phyloP scores from a whole-genome alignment of 2,329 filamentous ascomycete genomes.

The Fusarium chaquense region DNA sequence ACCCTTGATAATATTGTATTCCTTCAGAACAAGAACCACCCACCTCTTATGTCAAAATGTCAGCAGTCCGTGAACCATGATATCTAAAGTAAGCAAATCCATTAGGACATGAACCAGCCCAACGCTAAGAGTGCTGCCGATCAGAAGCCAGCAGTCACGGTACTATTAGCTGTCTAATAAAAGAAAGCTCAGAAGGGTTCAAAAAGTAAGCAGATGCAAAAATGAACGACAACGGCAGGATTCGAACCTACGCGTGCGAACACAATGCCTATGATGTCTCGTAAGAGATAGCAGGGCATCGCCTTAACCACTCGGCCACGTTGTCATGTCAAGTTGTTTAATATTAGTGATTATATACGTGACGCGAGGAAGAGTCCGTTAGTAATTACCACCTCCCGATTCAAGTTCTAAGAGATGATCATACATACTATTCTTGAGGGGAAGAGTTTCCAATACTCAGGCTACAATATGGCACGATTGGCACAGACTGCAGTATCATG shows the following conservation, averaged over 20 bases:
- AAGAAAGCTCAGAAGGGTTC: too few species aligned
- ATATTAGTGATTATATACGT: rapidly evolving
- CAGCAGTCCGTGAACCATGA: too few species aligned
- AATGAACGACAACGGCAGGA: slow-evolving; percentile 28
- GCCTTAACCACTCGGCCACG: slow-evolving; percentile 37
- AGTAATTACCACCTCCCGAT: background rate
- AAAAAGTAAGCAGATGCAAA: background rate
- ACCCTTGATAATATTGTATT: too few species aligned
- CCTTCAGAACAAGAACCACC: too few species aligned
- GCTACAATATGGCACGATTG: too few species aligned
- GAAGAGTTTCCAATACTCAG: too few species aligned
- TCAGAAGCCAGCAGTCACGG: background rate
- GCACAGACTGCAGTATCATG: too few species aligned
- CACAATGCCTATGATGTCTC: slow-evolving; percentile 36
- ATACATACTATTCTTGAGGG: too few species aligned
- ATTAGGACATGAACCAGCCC: background rate
- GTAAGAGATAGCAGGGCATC: slow-evolving; percentile 31
- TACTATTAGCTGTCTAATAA: too few species aligned
- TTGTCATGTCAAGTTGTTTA: background rate
- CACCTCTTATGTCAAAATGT: background rate
- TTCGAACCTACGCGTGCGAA: slow-evolving; percentile 37
- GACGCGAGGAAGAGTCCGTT: rapidly evolving
- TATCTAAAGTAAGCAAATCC: too few species aligned
- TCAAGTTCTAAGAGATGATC: background rate
- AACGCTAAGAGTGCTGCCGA: background rate